Evolutionary conservation across 2,329 filamentous ascomycete species (phyloP).

Genomic region (Cytospora piceae): DNA sequence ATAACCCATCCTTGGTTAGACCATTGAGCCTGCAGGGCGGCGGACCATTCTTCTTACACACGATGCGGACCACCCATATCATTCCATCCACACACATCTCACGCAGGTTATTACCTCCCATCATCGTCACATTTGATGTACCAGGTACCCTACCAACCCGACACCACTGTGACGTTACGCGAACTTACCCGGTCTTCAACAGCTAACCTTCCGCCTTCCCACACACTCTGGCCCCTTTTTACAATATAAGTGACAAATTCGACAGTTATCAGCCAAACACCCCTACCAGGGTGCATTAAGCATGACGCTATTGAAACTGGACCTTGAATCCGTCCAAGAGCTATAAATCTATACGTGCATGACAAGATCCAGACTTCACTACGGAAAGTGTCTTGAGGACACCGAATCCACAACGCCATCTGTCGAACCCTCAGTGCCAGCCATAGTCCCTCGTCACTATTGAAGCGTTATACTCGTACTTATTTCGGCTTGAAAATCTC

Average conservation of each 20-base stretch:
- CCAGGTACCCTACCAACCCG: constrained; percentile 16
- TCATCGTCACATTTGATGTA: constrained; percentile 16
- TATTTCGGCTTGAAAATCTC: background rate
- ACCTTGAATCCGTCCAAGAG: background rate
- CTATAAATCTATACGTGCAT: background rate
- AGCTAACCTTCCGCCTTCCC: constrained; percentile 19
- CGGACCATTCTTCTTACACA: constrained; percentile 22
- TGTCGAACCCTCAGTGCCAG: background rate
- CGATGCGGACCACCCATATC: constrained; percentile 19
- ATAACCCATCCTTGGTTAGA: constrained; percentile 23
- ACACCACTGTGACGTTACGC: constrained; percentile 15
- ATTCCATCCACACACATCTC: constrained; percentile 22
- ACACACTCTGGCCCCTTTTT: constrained; percentile 18
- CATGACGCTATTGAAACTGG: background rate
- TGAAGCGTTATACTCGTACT: background rate
- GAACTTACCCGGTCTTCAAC: constrained; percentile 13
- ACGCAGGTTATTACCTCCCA: constrained; percentile 22
- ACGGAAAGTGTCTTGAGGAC: background rate
- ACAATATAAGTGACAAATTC: constrained; percentile 22
- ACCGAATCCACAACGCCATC: background rate
- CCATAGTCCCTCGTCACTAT: background rate
- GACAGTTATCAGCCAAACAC: constrained; percentile 7
- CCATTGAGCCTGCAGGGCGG: constrained; percentile 17
- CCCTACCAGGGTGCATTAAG: background rate
- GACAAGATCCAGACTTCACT: background rate